Evolutionary conservation across 805 yeast genomes (phyloP).

Genomic region (Starmerella asiatica): DNA sequence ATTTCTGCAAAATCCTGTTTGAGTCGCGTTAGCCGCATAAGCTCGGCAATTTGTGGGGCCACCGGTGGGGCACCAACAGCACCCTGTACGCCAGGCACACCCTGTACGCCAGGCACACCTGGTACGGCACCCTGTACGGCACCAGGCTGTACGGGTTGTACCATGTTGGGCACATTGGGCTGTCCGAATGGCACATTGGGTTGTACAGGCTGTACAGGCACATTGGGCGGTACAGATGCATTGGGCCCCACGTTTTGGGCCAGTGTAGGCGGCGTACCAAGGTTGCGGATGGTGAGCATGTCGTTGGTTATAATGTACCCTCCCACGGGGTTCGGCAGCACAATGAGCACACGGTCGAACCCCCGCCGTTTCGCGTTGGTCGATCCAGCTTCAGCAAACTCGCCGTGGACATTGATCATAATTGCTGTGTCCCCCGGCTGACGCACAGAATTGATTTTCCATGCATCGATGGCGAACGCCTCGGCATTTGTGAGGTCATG

Average conservation of each 20-base stretch:
- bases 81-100: neutral
- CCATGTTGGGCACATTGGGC: neutral
- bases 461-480: conserved; percentile 62
- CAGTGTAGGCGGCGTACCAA: conserved; percentile 26
- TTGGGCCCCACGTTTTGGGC: conserved; percentile 4
- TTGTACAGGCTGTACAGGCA: neutral
- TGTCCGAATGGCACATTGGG: conserved; percentile 7
- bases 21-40: conserved; percentile 60
- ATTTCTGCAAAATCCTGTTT: conserved; percentile 67
- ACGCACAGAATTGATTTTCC: conserved; percentile 34
- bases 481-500: conserved; percentile 59
- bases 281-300: conserved; percentile 49
- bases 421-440: conserved; percentile 63
- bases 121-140: neutral
- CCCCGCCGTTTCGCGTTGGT: conserved; percentile 47
- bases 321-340: conserved; percentile 56
- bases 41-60: conserved; percentile 39
- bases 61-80: neutral
- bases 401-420: conserved; percentile 70
- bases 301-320: conserved; percentile 79
- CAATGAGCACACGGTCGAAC: conserved; percentile 74
- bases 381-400: conserved; percentile 44
- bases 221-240: neutral
- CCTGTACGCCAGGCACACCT: neutral
- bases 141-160: neutral